Base-by-base conservation (phyloP, 2,329 filamentous ascomycete species). In the Escovopsis sp. region DNA sequence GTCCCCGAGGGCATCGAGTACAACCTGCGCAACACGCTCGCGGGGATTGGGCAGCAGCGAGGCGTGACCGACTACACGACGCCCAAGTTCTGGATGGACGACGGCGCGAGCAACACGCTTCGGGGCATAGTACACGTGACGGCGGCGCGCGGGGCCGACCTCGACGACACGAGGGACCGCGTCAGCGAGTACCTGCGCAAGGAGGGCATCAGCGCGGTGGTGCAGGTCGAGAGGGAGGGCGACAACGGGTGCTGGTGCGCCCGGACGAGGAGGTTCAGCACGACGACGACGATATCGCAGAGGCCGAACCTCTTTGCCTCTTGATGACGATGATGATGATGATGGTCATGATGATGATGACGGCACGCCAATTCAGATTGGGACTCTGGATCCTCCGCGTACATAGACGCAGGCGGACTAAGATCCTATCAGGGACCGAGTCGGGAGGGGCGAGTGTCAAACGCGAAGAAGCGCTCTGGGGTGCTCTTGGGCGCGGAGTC, bases 1-100 rank as follows among this genome's bases (percentile, higher is more conserved):
- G 73, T 96, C 3, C 85, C 91, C 0, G 84, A 84, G 36, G 80
- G 85, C 48, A 74, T 82, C 10, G 91, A 98, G 57, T 96, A 95
- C 59, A 81, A 77, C 45, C 72, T 96, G 44, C 83, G 91, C 45
- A 87, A 91, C 55, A 83, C 82, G 0, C 69, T 98, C 9, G 82
- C 85, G 3, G 88, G 88, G 6, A 78, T 98, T 8, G 79, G 80
- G 39, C 81, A 82, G 40, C 68, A 96, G 47, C 73, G 84, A 30
- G 91, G 89, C 0, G 89, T 98, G 0, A 80, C 82, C 0, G 80
- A 82, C 41, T 96, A 95, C 55, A 73, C 82, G 1, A 85, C 84
- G 1, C 88, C 89, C 7, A 82, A 87, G 53, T 95, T 96, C 56
- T 98, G 91, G 91, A 67, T 91, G 12, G 85, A 93, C 52, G 87